Percentiles rank a stretch among this genome's conserved stretches.
Conservation (phyloP, 1,284 basidiomycete species). For the Cystobasidium sp. region DNA sequence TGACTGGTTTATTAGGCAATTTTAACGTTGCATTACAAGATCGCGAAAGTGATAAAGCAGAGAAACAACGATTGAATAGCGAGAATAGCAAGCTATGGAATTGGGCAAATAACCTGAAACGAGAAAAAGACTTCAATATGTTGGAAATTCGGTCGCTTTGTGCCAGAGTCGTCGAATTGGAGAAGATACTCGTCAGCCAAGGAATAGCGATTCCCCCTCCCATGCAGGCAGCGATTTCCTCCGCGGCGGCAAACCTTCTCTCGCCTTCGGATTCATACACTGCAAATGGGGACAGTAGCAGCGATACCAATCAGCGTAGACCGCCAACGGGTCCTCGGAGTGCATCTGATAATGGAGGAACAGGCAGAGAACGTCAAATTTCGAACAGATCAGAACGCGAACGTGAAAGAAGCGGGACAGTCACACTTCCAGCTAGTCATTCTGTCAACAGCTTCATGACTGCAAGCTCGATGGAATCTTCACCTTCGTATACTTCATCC, state of each 20-base stretch:
- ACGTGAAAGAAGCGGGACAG: slow-evolving; percentile 18
- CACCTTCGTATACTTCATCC: slow-evolving; percentile 8
- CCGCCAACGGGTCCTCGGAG: slow-evolving; percentile 33
- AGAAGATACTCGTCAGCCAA: slow-evolving; percentile 9
- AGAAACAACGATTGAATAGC: slow-evolving; percentile 15
- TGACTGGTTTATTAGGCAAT: slow-evolving; percentile 10
- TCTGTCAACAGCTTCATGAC: slow-evolving; percentile 32
- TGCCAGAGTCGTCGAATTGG: slow-evolving; percentile 28
- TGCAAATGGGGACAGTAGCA: background rate
- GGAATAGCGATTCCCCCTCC: slow-evolving; percentile 23
- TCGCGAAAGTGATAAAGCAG: slow-evolving; percentile 25
- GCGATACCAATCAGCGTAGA: background rate
- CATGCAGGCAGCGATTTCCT: background rate
- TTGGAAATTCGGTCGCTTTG: slow-evolving; percentile 22
- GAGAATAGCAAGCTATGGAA: slow-evolving; percentile 45
- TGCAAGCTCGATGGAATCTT: slow-evolving; percentile 23
- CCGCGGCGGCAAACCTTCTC: background rate
- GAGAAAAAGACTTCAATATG: slow-evolving; percentile 30
- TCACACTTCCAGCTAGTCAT: slow-evolving; percentile 19
- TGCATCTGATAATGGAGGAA: slow-evolving; percentile 9
- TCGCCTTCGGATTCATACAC: slow-evolving; percentile 7
- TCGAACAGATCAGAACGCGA: slow-evolving; percentile 19
- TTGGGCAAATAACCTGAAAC: slow-evolving; percentile 33
- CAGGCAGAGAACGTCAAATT: slow-evolving; percentile 8
- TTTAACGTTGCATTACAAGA: slow-evolving; percentile 26